Base-by-base conservation (phyloP, 2,329 filamentous ascomycete species). In the Monosporascus sp. region DNA sequence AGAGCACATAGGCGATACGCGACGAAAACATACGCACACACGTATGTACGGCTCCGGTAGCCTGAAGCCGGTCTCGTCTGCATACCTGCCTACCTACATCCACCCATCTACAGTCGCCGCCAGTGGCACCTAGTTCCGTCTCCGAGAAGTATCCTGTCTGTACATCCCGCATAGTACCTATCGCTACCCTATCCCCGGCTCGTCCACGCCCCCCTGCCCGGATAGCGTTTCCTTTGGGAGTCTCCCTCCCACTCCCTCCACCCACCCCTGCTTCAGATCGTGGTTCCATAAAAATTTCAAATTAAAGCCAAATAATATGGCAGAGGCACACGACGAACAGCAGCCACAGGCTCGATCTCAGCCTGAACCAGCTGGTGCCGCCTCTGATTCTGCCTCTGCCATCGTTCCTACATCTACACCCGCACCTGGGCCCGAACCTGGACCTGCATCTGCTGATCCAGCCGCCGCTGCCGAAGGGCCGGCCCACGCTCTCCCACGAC, bases 301-400 rank as follows among this genome's bases (percentile, higher is more conserved):
- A 67, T 67, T 67, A 67, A 68, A 68, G 63, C 63, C 64, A 66
- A 68, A 68, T 67, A 63, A 66, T 65, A 67, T 66, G 65, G 61
- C 63, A 67, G 65, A 66, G 61, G 61, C 62, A 65, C 61, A 67
- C 59, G 59, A 67, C 61, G 38, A 11, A 41, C 5, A 46, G 20
- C 65, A 65, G 65, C 65, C 65, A 66, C 62, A 66, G 65, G 65
- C 62, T 65, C 60, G 63, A 64, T 61, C 61, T 64, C 61, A 63
- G 65, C 64, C 64, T 63, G 61, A 60, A 58, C 58, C 57, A 65
- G 64, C 60, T 62, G 59, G 60, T 62, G 60, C 64, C 39, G 39
- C 22, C 39, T 15, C 39, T 18, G 39, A 18, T 20, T 43, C 39
- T 43, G 39, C 18, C 58, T 62, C 60, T 54, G 56, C 58, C 54